Evolutionary conservation across 164 flowering plant species (phyloP), one percentile per base, ranked within the genome.

Genomic region (Cinnamomum micranthum): DNA sequence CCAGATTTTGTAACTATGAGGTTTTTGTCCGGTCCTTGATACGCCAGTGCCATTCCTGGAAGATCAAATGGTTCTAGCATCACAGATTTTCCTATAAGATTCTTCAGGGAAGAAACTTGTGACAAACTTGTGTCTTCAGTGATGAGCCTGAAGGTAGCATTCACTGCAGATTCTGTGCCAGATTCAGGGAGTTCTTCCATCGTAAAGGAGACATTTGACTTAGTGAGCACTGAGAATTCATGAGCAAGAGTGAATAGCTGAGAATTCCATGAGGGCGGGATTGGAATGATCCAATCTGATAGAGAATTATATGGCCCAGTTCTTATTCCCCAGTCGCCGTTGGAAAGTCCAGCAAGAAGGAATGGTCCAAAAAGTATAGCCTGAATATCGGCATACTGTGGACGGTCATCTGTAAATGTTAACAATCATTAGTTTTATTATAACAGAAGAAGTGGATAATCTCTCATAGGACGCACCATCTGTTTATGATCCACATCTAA

Each of bases 311-410:
- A 72, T 65, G 86, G 33, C 0, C 79, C 84, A 12, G 86, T 76
- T 79, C 83, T 77, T 25, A 93, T 79, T 78, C 89, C 89, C 91
- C 88, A 85, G 28, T 74, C 72, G 6, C 88, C 91, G 25, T 20
- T 77, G 27, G 85, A 85, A 23, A 87, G 80, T 62, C 92, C 99
- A 23, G 89, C 93, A 22, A 95, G 92, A 73, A 93, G 85, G 78
- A 89, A 92, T 6, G 98, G 98, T n/a, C 99, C 99, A 59, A 83
- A 93, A 13, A 92, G 88, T 71, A 95, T 87, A 47, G 99, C 97
- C 50, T 89, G 89, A 73, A 90, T 6, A 10, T 93, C 84, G 15
- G 87, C 82, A 78, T 81, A 88, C 41, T 90, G 85, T 2, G 91
- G 81, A 23, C 98, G 87, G 20, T 95, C 97, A 87, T 95, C 99